Percentiles rank a stretch among this genome's conserved stretches.
phyloP scores from a whole-genome alignment of 139 green algal species.

The Picochlorum sp. region DNA sequence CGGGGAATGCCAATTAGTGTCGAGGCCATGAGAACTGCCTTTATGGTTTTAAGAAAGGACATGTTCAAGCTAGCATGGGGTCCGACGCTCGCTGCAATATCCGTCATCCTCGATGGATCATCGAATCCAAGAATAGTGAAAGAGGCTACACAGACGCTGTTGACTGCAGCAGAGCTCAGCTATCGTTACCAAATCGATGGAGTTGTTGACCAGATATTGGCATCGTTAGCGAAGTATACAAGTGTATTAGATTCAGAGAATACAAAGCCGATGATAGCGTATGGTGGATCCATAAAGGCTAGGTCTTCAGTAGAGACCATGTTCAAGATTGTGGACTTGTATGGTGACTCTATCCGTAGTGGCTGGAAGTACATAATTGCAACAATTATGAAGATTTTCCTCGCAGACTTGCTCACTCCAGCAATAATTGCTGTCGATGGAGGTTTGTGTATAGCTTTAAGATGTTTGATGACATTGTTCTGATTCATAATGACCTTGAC shows the following conservation, averaged over 20 bases:
- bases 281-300: slow-evolving; percentile 64
- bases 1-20: slow-evolving; percentile 24
- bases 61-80: slow-evolving; percentile 89
- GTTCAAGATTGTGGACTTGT: slow-evolving; percentile 68
- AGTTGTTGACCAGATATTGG: slow-evolving; percentile 61
- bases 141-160: slow-evolving; percentile 45
- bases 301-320: slow-evolving; percentile 58
- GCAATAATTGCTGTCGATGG: slow-evolving; percentile 24
- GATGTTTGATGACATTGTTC: background rate
- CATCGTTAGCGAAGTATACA: slow-evolving; percentile 67
- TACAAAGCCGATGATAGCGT: slow-evolving; percentile 45
- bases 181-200: slow-evolving; percentile 48
- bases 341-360: slow-evolving; percentile 70
- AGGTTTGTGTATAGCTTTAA: background rate
- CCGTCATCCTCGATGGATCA: slow-evolving; percentile 79
- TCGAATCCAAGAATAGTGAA: slow-evolving; percentile 26
- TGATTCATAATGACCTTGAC: no score
- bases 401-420: slow-evolving; percentile 59
- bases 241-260: slow-evolving; percentile 40
- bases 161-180: slow-evolving; percentile 43
- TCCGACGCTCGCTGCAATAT: slow-evolving; percentile 80
- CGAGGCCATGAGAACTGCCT: background rate
- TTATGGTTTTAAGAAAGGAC: slow-evolving; percentile 53
- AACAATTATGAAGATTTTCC: slow-evolving; percentile 70
- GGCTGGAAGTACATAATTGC: slow-evolving; percentile 86